Evolutionary conservation across 257 asterid genomes (phyloP), one percentile per base, ranked within the genome.

Genomic region (Primulina eburnea): DNA sequence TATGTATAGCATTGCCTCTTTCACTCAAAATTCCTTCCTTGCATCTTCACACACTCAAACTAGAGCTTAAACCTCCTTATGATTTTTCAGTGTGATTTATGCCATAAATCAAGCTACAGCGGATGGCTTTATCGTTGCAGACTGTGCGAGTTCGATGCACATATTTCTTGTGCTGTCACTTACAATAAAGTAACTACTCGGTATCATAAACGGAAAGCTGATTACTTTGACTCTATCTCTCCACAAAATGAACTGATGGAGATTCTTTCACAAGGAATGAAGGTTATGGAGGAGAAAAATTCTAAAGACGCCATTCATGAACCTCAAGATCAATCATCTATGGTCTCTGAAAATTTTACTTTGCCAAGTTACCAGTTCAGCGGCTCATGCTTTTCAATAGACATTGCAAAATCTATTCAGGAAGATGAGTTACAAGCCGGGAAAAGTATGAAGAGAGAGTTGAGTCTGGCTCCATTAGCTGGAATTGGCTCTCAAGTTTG

Each of bases 371-470:
- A 67, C 28, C 85, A 86, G 43, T 83, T 75, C 28, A 88, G 90
- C 18, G 89, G 85, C 61, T 82, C 86, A 0, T 85, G 82, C 52
- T 86, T 87, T 62, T 89, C 93, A 1, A 84, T 87, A 7, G 91
- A 87, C 47, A 72, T 85, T 60, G 67, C 86, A 47, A 80, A 77
- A 21, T 73, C 85, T 64, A 72, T 74, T 37, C 68, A 37, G 40
- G 12, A 57, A 1, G 79, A 79, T 16, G 73, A 58, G 47, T 38
- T 40, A 64, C 10, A 14, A 43, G 60, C 55, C 30, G 33, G 20
- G 65, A 60, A 14, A 6, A 37, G 32, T 24, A 69, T 62, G 62
- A 75, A 61, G 69, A 60, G 77, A 50, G 83, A 72, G 63, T 69
- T 30, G 17, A 68, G 63, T 9, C 26, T 65, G 33, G 57, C 72